Evolutionary conservation across 225 moss, liverwort and hornwort genomes (phyloP).

Genomic region (Asterella californica): DNA sequence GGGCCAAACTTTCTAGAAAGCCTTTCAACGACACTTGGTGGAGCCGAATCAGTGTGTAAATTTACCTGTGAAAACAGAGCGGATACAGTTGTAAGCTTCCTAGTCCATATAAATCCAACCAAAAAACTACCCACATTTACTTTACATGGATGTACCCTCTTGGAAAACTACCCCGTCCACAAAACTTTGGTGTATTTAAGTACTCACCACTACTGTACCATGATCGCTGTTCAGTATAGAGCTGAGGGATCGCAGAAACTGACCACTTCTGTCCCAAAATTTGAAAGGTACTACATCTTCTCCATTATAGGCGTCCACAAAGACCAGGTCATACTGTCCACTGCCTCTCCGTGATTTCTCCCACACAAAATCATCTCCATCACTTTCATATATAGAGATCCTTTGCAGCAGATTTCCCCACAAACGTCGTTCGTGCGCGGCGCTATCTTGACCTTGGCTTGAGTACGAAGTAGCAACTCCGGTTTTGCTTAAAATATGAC

Average conservation of each 20-base stretch:
- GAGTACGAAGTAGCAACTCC: slow-evolving; percentile 11
- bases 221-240: slow-evolving; percentile 63
- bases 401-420: slow-evolving; percentile 58
- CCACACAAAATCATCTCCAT: slow-evolving; percentile 72
- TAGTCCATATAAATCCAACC: neutral
- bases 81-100: neutral
- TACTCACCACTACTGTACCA: slow-evolving; percentile 86
- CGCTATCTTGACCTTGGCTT: neutral
- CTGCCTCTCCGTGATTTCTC: slow-evolving; percentile 29
- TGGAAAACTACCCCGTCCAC: too few relatives aligned
- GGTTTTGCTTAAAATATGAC: slow-evolving; percentile 24
- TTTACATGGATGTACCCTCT: neutral
- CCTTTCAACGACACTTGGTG: slow-evolving; percentile 70
- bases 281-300: slow-evolving; percentile 70
- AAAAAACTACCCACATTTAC: neutral
- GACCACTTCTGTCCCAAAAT: slow-evolving; percentile 66
- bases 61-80: slow-evolving; percentile 56
- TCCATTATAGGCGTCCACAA: slow-evolving; percentile 94
- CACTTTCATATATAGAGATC: slow-evolving; percentile 61
- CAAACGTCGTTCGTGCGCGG: slow-evolving; percentile 15
- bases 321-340: slow-evolving; percentile 71
- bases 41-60: slow-evolving; percentile 84
- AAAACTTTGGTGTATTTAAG: too few relatives aligned
- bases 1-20: slow-evolving; percentile 78
- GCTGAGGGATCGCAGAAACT: slow-evolving; percentile 58